Evolutionary conservation across 306 rosid species (phyloP).

Genomic region (Cicer pinnatifidum): DNA sequence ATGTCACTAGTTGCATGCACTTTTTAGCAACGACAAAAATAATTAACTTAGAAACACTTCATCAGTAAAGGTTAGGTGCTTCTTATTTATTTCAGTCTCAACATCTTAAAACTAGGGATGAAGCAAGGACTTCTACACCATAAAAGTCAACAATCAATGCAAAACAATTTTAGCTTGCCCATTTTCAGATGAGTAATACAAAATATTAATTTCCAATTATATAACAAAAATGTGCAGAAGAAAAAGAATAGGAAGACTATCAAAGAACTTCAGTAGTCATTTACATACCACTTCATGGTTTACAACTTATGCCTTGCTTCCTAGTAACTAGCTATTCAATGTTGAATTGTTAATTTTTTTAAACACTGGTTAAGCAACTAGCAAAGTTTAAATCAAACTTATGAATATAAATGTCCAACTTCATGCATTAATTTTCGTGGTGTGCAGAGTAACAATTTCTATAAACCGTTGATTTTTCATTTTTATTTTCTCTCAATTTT

Average conservation of each 20-base stretch:
- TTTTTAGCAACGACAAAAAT: neutral
- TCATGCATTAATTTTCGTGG: neutral
- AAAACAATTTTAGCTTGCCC: neutral
- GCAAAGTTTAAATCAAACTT: slow-evolving; percentile 2
- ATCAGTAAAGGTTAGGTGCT: neutral
- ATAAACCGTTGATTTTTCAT: neutral
- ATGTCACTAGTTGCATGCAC: neutral
- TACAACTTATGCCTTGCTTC: neutral
- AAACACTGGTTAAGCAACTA: slow-evolving; percentile 4
- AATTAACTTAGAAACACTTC: neutral
- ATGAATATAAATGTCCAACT: neutral
- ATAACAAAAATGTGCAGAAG: slow-evolving; percentile 11
- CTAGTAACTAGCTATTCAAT: slow-evolving; percentile 18
- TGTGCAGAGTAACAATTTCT: neutral
- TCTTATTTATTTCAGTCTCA: neutral
- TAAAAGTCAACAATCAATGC: neutral
- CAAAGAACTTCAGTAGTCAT: slow-evolving; percentile 14
- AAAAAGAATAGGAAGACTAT: neutral
- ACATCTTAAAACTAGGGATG: neutral
- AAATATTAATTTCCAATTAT: slow-evolving; percentile 21
- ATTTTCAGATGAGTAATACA: neutral
- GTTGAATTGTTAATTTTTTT: slow-evolving; percentile 5
- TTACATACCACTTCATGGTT: slow-evolving; percentile 23
- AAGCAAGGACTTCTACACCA: neutral
- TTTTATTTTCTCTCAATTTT: neutral